Evolutionary conservation across 1,284 basidiomycete genomes (phyloP).

Genomic region (Irpex lacteus): DNA sequence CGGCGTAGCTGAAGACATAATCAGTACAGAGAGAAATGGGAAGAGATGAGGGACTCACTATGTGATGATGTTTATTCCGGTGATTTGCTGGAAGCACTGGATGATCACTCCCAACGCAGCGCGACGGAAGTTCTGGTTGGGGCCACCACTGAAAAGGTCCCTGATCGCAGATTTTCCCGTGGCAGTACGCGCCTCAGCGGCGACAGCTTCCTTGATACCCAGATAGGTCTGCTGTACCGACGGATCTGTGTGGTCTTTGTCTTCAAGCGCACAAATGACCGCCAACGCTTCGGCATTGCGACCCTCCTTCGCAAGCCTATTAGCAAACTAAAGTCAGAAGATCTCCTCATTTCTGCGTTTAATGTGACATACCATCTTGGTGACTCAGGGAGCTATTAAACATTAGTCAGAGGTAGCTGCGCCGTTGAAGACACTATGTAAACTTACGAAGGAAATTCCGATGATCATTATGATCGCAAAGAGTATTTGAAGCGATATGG

Average conservation of each 20-base stretch:
- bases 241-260: constrained; percentile 49
- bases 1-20: constrained; percentile 25
- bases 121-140: constrained; percentile 63
- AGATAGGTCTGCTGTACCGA: constrained; percentile 53
- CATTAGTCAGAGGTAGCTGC: neutral
- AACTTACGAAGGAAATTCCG: constrained; percentile 52
- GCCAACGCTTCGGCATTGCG: constrained; percentile 59
- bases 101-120: constrained; percentile 55
- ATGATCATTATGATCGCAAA: constrained; percentile 61
- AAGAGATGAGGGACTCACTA: constrained; percentile 40
- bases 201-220: constrained; percentile 52
- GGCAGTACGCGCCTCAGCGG: constrained; percentile 20
- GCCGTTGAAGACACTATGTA: neutral
- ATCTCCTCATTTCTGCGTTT: neutral
- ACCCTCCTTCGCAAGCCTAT: constrained; percentile 61
- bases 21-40: constrained; percentile 14
- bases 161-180: constrained; percentile 33
- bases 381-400: constrained; percentile 59
- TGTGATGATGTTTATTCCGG: constrained; percentile 64
- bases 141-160: constrained; percentile 59
- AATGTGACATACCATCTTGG: constrained; percentile 54
- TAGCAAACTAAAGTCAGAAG: neutral
- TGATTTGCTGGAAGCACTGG: constrained; percentile 73
- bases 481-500: constrained; percentile 64
- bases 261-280: constrained; percentile 62